A percentile compares a stretch with the other conserved stretches of the same genome.
phyloP scores from a whole-genome alignment of 2,329 filamentous ascomycete genomes.

The Fusarium armeniacum region DNA sequence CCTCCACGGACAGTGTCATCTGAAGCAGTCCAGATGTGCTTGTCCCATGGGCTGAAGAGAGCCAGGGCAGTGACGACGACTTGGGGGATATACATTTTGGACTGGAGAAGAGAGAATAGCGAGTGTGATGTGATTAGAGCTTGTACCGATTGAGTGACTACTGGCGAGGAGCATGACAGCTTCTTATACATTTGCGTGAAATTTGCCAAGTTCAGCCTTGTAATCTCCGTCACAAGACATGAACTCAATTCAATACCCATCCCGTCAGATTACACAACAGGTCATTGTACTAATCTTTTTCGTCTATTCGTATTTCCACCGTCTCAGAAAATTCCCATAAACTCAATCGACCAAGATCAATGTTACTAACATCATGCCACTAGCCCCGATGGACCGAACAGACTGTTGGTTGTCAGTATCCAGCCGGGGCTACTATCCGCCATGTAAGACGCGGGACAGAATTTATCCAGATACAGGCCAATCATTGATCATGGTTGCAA shows the following conservation, averaged over 20 bases:
- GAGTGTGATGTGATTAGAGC: not conserved
- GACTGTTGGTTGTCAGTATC: not conserved
- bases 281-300: too few relatives aligned
- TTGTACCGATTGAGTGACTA: not conserved
- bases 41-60: slow-evolving; percentile 1
- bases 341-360: not conserved
- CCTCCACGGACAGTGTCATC: slow-evolving; percentile 2
- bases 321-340: not conserved
- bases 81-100: not conserved
- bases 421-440: not conserved
- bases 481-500: not conserved
- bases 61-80: not conserved
- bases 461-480: not conserved
- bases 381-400: not conserved
- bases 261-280: not conserved
- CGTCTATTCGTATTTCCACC: too few relatives aligned
- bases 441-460: not conserved
- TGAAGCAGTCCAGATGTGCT: slow-evolving; percentile 1
- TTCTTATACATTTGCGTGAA: not conserved
- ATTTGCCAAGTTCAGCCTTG: not conserved
- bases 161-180: accelerated
- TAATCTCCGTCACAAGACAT: not conserved
- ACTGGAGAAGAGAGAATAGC: not conserved
- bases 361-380: not conserved
- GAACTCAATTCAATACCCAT: not conserved